Percentiles rank a stretch among this genome's conserved stretches.
Conservation (phyloP, 2,329 filamentous ascomycete genomes). For the Ciborinia camelliae region DNA sequence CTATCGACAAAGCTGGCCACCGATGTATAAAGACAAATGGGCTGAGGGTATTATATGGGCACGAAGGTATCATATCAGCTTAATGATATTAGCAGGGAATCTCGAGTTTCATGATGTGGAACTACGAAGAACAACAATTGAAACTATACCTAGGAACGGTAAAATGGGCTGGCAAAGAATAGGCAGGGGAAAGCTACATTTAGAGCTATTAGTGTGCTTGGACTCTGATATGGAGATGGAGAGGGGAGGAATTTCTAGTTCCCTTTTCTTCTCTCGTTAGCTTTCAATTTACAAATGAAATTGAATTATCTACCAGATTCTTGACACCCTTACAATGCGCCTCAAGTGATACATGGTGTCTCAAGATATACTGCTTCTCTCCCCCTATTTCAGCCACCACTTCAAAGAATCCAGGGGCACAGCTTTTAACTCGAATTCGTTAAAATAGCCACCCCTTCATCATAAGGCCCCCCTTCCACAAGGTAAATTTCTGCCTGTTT, state of each 20-base stretch:
- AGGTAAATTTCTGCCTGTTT: no score
- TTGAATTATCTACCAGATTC: background rate
- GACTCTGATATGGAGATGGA: background rate
- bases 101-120: background rate
- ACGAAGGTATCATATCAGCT: no score
- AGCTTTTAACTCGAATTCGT: no score
- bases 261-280: background rate
- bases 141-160: rapidly evolving
- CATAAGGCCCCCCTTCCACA: no score
- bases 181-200: background rate
- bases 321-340: no score
- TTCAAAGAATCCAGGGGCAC: no score
- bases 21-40: background rate
- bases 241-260: no score
- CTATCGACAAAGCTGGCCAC: background rate
- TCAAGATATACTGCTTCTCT: no score
- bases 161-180: background rate
- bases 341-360: no score
- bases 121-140: background rate
- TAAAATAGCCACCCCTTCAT: no score
- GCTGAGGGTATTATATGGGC: rapidly evolving
- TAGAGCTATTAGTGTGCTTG: background rate
- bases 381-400: no score
- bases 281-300: background rate
- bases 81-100: no score